A percentile compares a stretch with the other conserved stretches of the same genome.
These are phyloP conservation scores for Sungouiozyma ichnusensis DNA, from an alignment of 805 yeast genomes.

Conservation along the genomic window DNA sequence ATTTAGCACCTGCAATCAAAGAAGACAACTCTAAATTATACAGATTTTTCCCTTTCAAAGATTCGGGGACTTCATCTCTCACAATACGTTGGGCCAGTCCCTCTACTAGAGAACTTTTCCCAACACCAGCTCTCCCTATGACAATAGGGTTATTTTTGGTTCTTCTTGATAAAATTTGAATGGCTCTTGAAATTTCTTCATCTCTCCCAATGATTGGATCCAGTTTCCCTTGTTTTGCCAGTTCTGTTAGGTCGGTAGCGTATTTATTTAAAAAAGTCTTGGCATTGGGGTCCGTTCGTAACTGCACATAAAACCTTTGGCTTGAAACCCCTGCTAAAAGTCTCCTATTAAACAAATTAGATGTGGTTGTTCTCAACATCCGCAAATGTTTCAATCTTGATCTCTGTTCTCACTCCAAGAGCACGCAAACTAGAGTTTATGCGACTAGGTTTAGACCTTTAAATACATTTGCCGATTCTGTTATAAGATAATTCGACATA, in stretches of 20 bases:
- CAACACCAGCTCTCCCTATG: slow-evolving; percentile 96
- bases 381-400: background rate
- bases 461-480: background rate
- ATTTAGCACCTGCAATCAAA: slow-evolving; percentile 89
- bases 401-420: too few relatives aligned
- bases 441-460: background rate
- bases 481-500: background rate
- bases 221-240: slow-evolving; percentile 81
- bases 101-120: slow-evolving; percentile 94
- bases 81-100: slow-evolving; percentile 92
- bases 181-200: slow-evolving; percentile 86
- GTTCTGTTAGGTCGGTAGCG: slow-evolving; percentile 76
- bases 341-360: background rate
- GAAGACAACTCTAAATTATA: slow-evolving; percentile 81
- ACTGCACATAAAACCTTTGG: slow-evolving; percentile 13
- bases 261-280: slow-evolving; percentile 73
- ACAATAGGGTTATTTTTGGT: slow-evolving; percentile 93
- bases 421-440: too few relatives aligned
- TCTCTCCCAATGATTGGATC: slow-evolving; percentile 98
- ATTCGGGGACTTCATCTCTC: slow-evolving; percentile 88
- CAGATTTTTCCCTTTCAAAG: slow-evolving; percentile 77
- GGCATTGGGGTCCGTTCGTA: slow-evolving; percentile 36
- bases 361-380: background rate
- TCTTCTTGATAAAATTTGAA: slow-evolving; percentile 83
- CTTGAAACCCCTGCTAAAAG: background rate